Percentiles rank a stretch among this genome's conserved stretches.
These are phyloP conservation scores for Pseudozyma hubeiensis DNA, from an alignment of 1,284 basidiomycete species.

Conservation along the genomic window DNA sequence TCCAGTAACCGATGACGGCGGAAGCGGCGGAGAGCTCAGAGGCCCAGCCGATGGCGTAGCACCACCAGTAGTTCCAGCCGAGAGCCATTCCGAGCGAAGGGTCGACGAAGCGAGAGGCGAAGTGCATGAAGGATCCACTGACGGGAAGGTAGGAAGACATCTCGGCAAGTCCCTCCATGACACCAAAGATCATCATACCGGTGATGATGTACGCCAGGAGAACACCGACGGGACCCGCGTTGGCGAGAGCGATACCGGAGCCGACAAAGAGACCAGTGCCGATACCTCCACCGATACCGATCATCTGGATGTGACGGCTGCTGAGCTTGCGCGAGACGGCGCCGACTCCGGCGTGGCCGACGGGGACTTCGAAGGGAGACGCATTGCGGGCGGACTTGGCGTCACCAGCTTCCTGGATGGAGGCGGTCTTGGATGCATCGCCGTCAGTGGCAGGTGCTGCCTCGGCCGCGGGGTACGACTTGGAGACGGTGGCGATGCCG, in stretches of 20 bases:
- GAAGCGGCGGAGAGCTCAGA: slow-evolving; percentile 69
- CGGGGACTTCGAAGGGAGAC: slow-evolving; percentile 43
- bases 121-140: slow-evolving; percentile 61
- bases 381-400: slow-evolving; percentile 22
- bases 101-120: slow-evolving; percentile 70
- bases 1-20: slow-evolving; percentile 67
- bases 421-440: slow-evolving; percentile 30
- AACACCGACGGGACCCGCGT: slow-evolving; percentile 59
- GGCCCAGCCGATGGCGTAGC: slow-evolving; percentile 61
- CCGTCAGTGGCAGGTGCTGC: slow-evolving; percentile 7
- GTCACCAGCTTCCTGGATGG: slow-evolving; percentile 15
- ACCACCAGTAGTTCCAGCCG: slow-evolving; percentile 63
- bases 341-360: slow-evolving; percentile 38
- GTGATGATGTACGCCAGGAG: slow-evolving; percentile 59
- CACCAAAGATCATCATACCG: slow-evolving; percentile 56
- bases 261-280: slow-evolving; percentile 65
- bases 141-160: slow-evolving; percentile 59
- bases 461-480: slow-evolving; percentile 22
- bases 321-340: slow-evolving; percentile 40
- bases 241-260: slow-evolving; percentile 49
- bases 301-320: slow-evolving; percentile 56
- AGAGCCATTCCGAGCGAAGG: slow-evolving; percentile 79
- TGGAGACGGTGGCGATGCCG: slow-evolving; percentile 37
- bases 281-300: slow-evolving; percentile 61
- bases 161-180: slow-evolving; percentile 63